Evolutionary conservation across 2,329 filamentous ascomycete genomes (phyloP).

Genomic region (Raffaelea deltoideospora): DNA sequence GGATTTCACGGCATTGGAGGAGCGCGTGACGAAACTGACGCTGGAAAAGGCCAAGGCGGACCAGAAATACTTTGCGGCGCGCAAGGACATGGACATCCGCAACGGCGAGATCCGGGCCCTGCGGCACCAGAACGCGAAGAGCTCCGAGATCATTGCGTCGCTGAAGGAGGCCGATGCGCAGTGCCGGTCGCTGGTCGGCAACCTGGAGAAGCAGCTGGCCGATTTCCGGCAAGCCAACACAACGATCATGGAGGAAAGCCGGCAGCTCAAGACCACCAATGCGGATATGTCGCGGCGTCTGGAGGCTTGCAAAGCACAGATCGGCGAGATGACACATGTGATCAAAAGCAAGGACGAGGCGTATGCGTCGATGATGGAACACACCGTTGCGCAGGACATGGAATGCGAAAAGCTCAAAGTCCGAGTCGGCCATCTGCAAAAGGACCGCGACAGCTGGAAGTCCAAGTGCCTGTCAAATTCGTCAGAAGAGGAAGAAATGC

Average conservation of each 20-base stretch:
- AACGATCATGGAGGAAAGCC: constrained; percentile 56
- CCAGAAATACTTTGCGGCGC: constrained; percentile 92
- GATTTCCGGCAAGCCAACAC: constrained; percentile 69
- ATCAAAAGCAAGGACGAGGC: constrained; percentile 61
- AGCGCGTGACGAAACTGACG: constrained; percentile 55
- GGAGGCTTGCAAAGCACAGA: constrained; percentile 61
- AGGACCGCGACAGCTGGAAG: constrained; percentile 77
- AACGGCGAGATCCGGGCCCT: constrained; percentile 67
- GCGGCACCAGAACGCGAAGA: constrained; percentile 72
- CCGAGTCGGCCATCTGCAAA: constrained; percentile 61
- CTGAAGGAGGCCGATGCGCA: constrained; percentile 80
- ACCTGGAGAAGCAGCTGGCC: constrained; percentile 79
- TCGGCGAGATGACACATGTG: constrained; percentile 58
- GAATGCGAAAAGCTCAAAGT: constrained; percentile 71
- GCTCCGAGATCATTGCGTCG: constrained; percentile 82
- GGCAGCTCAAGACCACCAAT: constrained; percentile 56
- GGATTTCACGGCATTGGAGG: constrained; percentile 61
- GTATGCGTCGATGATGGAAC: constrained; percentile 34
- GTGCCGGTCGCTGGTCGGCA: constrained; percentile 59
- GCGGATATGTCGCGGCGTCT: constrained; percentile 54
- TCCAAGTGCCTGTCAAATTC: constrained; percentile 67
- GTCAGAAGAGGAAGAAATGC: constrained; percentile 68
- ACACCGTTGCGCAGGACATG: constrained; percentile 47
- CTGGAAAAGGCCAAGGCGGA: constrained; percentile 94
- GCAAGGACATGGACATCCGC: constrained; percentile 82